Percentiles rank a stretch among this genome's conserved stretches.
These are phyloP conservation scores for Coccomyxa sp. DNA, from an alignment of 139 green algal species.

Conservation along the genomic window DNA sequence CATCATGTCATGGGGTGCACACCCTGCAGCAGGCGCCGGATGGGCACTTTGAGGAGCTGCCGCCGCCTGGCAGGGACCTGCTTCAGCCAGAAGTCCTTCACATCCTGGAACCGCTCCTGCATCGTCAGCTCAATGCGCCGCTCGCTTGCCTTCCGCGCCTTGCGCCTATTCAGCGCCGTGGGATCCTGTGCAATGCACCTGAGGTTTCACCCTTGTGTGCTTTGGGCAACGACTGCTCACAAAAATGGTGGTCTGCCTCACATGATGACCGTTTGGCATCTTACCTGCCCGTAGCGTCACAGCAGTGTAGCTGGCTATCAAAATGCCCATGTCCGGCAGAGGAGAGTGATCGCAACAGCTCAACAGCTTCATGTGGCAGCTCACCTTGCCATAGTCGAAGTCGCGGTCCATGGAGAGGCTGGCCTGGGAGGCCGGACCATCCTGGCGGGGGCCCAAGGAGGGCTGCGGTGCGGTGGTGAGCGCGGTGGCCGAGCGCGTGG, in stretches of 20 bases:
- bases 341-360: too few species aligned
- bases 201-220: neutral
- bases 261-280: too few species aligned
- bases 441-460: neutral
- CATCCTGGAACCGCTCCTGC: conserved; percentile 14
- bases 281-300: too few species aligned
- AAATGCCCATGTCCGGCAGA: too few species aligned
- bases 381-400: conserved; percentile 28
- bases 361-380: too few species aligned
- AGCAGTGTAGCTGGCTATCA: too few species aligned
- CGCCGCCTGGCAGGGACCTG: neutral
- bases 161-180: neutral
- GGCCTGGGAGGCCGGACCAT: neutral
- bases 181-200: conserved; percentile 10
- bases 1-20: neutral
- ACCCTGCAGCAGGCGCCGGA: conserved; percentile 3
- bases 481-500: neutral
- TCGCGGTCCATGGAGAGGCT: conserved; percentile 43
- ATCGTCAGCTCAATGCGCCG: conserved; percentile 1
- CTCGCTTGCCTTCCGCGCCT: neutral
- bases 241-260: too few species aligned
- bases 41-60: conserved; percentile 8
- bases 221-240: too few species aligned
- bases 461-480: neutral
- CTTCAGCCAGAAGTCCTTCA: conserved; percentile 9